phyloP scores from a whole-genome alignment of 2,329 filamentous ascomycete species.

The Nannizzia gypsea region DNA sequence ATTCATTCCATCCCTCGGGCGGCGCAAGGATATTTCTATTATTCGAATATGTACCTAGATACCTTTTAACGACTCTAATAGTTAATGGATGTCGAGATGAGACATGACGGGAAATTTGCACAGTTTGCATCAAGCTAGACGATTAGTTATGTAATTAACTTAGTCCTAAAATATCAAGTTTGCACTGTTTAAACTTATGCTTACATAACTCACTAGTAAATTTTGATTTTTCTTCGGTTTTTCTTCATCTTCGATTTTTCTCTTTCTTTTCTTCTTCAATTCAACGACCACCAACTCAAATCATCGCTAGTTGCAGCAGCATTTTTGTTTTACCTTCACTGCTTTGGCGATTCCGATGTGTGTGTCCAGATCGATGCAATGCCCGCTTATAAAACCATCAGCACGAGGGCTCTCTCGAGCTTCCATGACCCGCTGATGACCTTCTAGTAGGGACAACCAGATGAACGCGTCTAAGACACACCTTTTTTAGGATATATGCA shows the following conservation, averaged over 20 bases:
- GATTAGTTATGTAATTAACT: no score
- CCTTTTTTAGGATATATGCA: not conserved
- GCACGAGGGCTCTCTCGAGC: constrained; percentile 45
- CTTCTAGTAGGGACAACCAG: constrained; percentile 33
- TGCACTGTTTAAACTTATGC: not conserved
- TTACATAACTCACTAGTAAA: not conserved
- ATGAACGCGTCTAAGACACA: not conserved
- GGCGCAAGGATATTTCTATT: not conserved
- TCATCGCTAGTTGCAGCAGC: constrained; percentile 47
- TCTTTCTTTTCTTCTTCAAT: constrained; percentile 14
- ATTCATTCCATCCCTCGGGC: not conserved
- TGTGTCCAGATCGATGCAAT: constrained; percentile 53
- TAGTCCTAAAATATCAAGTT: not conserved
- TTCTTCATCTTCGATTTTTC: constrained; percentile 18
- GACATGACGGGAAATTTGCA: not conserved
- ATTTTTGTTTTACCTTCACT: constrained; percentile 38
- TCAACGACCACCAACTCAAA: constrained; percentile 63
- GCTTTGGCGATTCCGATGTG: constrained; percentile 59
- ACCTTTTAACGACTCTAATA: not conserved
- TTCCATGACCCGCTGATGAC: constrained; percentile 38
- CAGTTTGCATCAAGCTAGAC: not conserved
- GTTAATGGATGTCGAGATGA: not conserved
- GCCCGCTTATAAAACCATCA: constrained; percentile 71
- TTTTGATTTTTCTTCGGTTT: not conserved
- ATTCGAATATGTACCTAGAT: not conserved